Conservation (phyloP, 495 filamentous ascomycete species). For the Penicillium roqueforti region DNA sequence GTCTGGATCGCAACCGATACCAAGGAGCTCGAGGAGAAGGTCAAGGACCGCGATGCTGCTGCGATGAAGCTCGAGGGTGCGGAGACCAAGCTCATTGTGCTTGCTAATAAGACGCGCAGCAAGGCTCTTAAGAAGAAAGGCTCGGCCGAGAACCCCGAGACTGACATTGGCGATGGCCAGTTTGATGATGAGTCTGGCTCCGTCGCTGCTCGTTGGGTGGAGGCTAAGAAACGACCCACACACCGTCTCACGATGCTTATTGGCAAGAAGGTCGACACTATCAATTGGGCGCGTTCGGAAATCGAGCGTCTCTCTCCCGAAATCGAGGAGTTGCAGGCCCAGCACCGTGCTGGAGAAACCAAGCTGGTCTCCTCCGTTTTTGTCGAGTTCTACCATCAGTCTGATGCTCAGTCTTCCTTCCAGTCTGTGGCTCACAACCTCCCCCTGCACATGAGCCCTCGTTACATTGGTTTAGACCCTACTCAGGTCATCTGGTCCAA, state of each 20-base stretch:
- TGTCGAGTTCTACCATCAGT: conserved; percentile 78
- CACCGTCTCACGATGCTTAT: conserved; percentile 75
- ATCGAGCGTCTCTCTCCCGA: conserved; percentile 77
- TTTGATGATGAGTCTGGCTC: conserved; percentile 63
- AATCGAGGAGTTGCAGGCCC: conserved; percentile 69
- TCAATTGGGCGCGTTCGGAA: conserved; percentile 82
- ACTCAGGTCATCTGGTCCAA: conserved; percentile 87
- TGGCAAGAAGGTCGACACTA: conserved; percentile 81
- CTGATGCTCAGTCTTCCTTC: conserved; percentile 79
- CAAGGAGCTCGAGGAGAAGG: conserved; percentile 75
- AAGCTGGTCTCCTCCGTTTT: conserved; percentile 61
- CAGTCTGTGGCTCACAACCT: conserved; percentile 83
- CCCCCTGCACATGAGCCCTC: conserved; percentile 87
- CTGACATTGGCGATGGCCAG: conserved; percentile 45
- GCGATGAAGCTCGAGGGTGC: conserved; percentile 85
- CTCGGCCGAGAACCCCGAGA: conserved; percentile 34
- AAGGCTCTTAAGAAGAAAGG: conserved; percentile 71
- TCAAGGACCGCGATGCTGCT: conserved; percentile 77
- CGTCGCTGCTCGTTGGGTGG: conserved; percentile 74
- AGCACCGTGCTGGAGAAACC: conserved; percentile 65
- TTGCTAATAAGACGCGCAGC: conserved; percentile 72
- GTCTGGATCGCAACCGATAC: conserved; percentile 84
- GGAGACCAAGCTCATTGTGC: conserved; percentile 80
- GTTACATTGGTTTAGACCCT: conserved; percentile 81
- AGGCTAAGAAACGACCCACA: conserved; percentile 76